Evolutionary conservation across 139 green algal species (phyloP), one percentile per base, ranked within the genome.

Genomic region (Coelastrella sp.): DNA sequence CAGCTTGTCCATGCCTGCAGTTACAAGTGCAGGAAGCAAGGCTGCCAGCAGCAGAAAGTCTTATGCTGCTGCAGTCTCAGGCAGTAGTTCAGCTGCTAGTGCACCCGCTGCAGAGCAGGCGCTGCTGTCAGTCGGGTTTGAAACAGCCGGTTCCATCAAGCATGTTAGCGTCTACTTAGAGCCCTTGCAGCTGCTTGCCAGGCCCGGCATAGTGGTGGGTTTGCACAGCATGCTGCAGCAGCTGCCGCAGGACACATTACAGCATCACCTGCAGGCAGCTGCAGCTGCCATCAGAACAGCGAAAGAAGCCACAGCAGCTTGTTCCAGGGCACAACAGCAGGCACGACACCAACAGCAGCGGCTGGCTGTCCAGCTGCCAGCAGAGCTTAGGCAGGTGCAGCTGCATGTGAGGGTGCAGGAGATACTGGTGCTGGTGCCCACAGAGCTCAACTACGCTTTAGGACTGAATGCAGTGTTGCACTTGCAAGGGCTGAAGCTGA

Each of bases 171-270:
- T 94, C 22, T 66, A 84, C 11, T 58, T 94, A 11, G 80, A 87
- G 85, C 92, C 64, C 79, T 78, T 94, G 88, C 88, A 91, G 79
- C 79, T 94, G 90, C 74, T 93, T 58, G 87, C 92, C 14, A 77
- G 88, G 8, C 83, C 88, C 0, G 66, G 5, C 0, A 88, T 75
- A 5, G 2, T 92, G 2, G 68, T 78, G n/a, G 87, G 64, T 17
- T 54, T 94, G 10, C 58, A 14, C 3, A 83, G 54, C 4, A 87
- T 87, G 16, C 19, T 93, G 78, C 22, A 68, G n/a, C 71, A 78
- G 68, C 79, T 92, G 47, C 23, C 74, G n/a, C 61, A 77, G 13
- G 83, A 83, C 2, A 88, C 83, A 3, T 83, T 93, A 75, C 74
- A 88, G 76, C 83, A 89, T 10, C 86, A 90, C 73, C 54, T 77